Base-by-base conservation (phyloP, 768 basidiomycete species). In the Naematelia aurantialba region DNA sequence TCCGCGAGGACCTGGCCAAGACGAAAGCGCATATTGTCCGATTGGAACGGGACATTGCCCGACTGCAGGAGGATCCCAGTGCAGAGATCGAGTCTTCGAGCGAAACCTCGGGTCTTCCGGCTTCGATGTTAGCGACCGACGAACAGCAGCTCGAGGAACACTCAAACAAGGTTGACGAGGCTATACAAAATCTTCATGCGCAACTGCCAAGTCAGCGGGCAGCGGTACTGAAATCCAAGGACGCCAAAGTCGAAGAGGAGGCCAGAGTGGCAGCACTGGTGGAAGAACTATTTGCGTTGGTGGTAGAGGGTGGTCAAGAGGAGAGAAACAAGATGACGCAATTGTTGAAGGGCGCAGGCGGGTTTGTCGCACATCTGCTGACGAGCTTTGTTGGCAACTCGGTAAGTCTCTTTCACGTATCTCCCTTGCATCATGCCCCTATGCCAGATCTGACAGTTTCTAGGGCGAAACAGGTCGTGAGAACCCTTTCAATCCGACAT, bases 1-100 rank as follows among this genome's bases (percentile, higher is more conserved):
- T 72, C 13, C 59, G 66, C 46, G 68, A 69, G 45, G 71, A 72
- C 46, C 54, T 72, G 17, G 71, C 66, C 0, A 24, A 45, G 13
- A 69, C 71, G 4, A 63, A 64, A 53, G 62, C 62, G 21, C 64
- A 68, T n/a, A 68, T 66, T 25, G 59, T 48, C 0, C 29, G 52
- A 10, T 11, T 69, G 39, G 66, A 65, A 26, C 52, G 56, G 8
- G 47, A 67, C 19, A 61, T 71, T 17, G 51, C 66, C 3, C 52
- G 51, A 27, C 22, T 56, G 8, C 58, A 54, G 11, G 21, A 21
- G 24, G 45, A 51, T 17, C 5, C 30, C 3, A 22, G 5, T 45
- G 55, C 14, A 13, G 46, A 49, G 17, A 63, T 53, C 17, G 52
- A 54, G 8, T 26, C 21, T 46, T 19, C 24, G 5, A 34, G 25